These are phyloP conservation scores for Carpinus fangiana DNA, from an alignment of 306 rosid species.

Conservation along the genomic window DNA sequence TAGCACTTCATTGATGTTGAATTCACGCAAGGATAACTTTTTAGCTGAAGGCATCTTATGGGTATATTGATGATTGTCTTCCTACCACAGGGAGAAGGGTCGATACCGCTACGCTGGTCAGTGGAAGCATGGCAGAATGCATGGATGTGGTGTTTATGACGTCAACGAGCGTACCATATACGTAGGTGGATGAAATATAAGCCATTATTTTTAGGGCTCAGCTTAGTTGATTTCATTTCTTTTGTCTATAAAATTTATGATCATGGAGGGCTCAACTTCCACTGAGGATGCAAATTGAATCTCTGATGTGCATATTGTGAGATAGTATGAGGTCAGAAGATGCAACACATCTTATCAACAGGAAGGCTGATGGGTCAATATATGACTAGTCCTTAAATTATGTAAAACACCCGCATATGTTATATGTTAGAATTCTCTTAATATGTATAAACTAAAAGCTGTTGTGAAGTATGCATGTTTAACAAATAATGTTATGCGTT, in stretches of 20 bases:
- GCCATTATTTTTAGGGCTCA: slow-evolving; percentile 21
- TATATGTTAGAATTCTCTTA: background rate
- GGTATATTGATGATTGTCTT: slow-evolving; percentile 21
- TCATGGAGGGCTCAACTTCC: slow-evolving; percentile 9
- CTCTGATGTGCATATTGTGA: background rate
- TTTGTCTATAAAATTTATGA: slow-evolving; percentile 7
- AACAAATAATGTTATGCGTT: background rate
- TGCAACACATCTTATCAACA: slow-evolving; percentile 18
- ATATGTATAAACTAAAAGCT: background rate
- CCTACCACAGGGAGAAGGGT: slow-evolving; percentile 80
- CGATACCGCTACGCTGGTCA: slow-evolving; percentile 96
- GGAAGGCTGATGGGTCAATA: slow-evolving; percentile 7
- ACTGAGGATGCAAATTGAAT: slow-evolving; percentile 20
- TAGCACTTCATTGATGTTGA: background rate
- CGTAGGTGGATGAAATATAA: slow-evolving; percentile 48
- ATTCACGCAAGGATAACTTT: background rate
- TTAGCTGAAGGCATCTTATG: slow-evolving; percentile 19
- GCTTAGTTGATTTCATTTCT: slow-evolving; percentile 18
- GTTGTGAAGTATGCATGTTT: background rate
- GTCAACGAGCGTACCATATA: slow-evolving; percentile 67
- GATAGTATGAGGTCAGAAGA: background rate
- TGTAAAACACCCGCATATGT: background rate
- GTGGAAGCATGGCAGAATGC: slow-evolving; percentile 97
- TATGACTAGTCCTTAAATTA: slow-evolving; percentile 16
- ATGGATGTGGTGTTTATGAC: slow-evolving; percentile 92